phyloP scores from a whole-genome alignment of 1,284 basidiomycete genomes.

The Cryptococcus sp. region DNA sequence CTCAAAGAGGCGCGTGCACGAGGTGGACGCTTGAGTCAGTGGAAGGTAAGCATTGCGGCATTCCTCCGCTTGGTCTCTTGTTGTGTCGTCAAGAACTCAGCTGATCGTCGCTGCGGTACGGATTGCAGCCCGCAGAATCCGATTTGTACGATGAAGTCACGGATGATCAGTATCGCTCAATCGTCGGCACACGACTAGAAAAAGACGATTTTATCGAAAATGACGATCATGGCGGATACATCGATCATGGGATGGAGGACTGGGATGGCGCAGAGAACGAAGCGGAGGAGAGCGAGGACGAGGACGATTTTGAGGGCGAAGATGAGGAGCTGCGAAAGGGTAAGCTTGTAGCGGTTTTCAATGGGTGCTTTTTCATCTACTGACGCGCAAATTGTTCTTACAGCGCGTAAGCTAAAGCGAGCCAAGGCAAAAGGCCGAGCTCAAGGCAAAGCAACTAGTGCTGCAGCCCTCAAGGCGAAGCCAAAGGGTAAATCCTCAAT shows the following conservation, averaged over 20 bases:
- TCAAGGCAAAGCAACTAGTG: slow-evolving; percentile 19
- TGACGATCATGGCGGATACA: slow-evolving; percentile 84
- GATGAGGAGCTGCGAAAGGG: slow-evolving; percentile 48
- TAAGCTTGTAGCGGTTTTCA: slow-evolving; percentile 16
- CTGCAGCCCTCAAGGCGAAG: slow-evolving; percentile 45
- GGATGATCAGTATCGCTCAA: slow-evolving; percentile 84
- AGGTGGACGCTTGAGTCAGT: slow-evolving; percentile 54
- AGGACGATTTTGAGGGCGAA: slow-evolving; percentile 54
- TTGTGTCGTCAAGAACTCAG: not conserved
- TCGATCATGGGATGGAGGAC: slow-evolving; percentile 95
- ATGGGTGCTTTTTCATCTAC: not conserved
- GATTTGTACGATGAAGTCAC: slow-evolving; percentile 89
- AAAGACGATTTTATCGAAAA: slow-evolving; percentile 94
- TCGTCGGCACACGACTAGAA: slow-evolving; percentile 83
- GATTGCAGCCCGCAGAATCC: slow-evolving; percentile 60
- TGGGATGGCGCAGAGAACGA: slow-evolving; percentile 63
- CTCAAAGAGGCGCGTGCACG: slow-evolving; percentile 55
- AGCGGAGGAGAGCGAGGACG: slow-evolving; percentile 51
- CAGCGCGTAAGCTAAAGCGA: slow-evolving; percentile 43
- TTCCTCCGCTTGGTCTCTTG: no score
- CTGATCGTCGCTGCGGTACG: slow-evolving; percentile 3
- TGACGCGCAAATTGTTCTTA: not conserved
- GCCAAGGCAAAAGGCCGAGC: slow-evolving; percentile 37
- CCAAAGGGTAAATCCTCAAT: slow-evolving; percentile 55
- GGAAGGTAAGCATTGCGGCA: slow-evolving; percentile 50